These are phyloP conservation scores for Chlorencoelia australis DNA, from an alignment of 2,329 filamentous ascomycete genomes.

Conservation along the genomic window DNA sequence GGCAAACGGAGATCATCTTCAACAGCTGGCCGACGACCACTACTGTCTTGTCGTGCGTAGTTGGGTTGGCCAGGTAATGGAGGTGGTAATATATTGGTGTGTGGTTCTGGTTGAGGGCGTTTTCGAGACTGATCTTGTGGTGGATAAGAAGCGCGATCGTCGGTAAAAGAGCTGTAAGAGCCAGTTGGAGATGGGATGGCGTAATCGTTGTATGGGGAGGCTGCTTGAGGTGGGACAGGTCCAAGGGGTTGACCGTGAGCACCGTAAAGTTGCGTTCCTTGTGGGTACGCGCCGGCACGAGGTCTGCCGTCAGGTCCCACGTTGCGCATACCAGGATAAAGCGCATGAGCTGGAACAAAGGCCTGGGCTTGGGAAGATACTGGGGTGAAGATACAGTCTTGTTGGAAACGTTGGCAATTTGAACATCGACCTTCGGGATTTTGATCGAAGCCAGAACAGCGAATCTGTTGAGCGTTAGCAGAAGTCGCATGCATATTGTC, in stretches of 20 bases:
- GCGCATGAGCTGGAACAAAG: conserved; percentile 62
- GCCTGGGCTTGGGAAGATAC: conserved; percentile 66
- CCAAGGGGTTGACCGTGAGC: conserved; percentile 31
- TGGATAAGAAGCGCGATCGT: conserved; percentile 13
- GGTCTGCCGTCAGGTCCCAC: conserved; percentile 27
- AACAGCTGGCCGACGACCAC: conserved; percentile 19
- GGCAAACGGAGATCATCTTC: conserved; percentile 26
- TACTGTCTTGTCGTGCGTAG: conserved; percentile 20
- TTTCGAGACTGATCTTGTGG: conserved; percentile 22
- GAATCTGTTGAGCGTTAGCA: conserved; percentile 43
- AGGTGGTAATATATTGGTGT: conserved; percentile 28
- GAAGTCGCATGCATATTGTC: not conserved
- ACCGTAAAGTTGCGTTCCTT: conserved; percentile 28
- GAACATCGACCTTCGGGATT: conserved; percentile 62
- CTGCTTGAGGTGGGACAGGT: conserved; percentile 17
- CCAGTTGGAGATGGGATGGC: conserved; percentile 25
- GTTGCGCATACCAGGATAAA: conserved; percentile 45
- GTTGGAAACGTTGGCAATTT: conserved; percentile 64
- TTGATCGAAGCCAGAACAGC: conserved; percentile 65
- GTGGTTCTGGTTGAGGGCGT: conserved; percentile 26
- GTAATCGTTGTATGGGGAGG: conserved; percentile 24
- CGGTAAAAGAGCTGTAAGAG: conserved; percentile 20
- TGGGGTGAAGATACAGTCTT: conserved; percentile 69
- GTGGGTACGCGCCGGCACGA: conserved; percentile 18
- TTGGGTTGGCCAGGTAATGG: conserved; percentile 26